Percentiles rank a stretch among this genome's conserved stretches.
These are phyloP conservation scores for Alternaria sp. DNA, from an alignment of 2,329 filamentous ascomycete species.

Conservation along the genomic window DNA sequence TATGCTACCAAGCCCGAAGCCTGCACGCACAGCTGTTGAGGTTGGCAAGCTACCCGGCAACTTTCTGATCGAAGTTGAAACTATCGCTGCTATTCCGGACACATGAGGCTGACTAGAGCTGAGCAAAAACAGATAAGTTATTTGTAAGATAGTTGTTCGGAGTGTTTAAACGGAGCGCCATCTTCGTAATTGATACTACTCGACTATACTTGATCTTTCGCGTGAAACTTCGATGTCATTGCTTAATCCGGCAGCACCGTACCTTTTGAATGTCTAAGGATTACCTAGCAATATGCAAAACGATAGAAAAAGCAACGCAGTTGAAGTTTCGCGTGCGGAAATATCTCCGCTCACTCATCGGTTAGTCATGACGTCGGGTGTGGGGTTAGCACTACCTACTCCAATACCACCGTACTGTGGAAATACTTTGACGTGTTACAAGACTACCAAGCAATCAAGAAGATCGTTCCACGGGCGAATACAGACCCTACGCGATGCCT, in stretches of 20 bases:
- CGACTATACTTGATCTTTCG: neutral
- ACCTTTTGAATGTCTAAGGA: neutral
- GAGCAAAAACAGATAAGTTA: neutral
- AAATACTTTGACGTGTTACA: neutral
- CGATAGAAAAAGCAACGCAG: neutral
- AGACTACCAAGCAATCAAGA: neutral
- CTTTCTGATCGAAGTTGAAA: conserved; percentile 45
- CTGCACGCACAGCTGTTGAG: conserved; percentile 43
- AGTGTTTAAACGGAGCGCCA: neutral
- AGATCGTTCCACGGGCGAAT: accelerated
- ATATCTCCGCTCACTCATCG: neutral
- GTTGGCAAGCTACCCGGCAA: conserved; percentile 45
- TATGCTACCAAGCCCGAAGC: conserved; percentile 44
- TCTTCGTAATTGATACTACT: neutral
- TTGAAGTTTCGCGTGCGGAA: neutral
- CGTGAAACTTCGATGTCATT: neutral
- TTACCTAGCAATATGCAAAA: neutral
- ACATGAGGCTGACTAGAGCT: conserved; percentile 7
- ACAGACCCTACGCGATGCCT: conserved; percentile 21
- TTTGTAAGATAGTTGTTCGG: neutral
- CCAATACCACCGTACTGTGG: neutral
- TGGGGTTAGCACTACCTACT: neutral
- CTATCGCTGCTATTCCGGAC: conserved; percentile 44
- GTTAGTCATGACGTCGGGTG: conserved; percentile 5
- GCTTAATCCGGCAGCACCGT: accelerated